Evolutionary conservation across 2,329 filamentous ascomycete species (phyloP).

Genomic region (Beauveria pseudobassiana): DNA sequence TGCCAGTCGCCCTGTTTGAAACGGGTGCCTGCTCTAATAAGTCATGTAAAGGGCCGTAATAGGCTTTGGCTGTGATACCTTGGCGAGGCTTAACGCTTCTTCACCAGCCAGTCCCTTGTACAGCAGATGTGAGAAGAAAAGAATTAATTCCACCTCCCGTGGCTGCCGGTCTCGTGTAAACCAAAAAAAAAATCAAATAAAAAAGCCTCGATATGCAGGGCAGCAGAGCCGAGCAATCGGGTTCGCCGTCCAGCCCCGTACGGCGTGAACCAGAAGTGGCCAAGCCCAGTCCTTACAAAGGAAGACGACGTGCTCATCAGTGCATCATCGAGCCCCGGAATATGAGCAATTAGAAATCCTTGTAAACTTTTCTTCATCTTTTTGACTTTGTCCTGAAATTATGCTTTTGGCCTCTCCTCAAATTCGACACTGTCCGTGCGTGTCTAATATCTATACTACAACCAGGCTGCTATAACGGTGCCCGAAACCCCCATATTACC

Average conservation of each 20-base stretch:
- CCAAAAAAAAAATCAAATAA: not conserved
- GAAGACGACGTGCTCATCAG: not conserved
- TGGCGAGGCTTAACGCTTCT: not conserved
- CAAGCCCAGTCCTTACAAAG: not conserved
- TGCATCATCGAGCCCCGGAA: not conserved
- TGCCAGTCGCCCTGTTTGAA: not conserved
- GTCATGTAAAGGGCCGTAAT: no score
- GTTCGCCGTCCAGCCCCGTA: not conserved
- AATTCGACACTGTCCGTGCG: not conserved
- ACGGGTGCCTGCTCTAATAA: no score
- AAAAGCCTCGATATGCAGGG: slow-evolving; percentile 2
- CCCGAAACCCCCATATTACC: not conserved
- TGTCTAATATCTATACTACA: not conserved
- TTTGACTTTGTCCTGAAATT: not conserved
- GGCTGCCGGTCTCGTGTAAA: not conserved
- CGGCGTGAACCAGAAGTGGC: not conserved
- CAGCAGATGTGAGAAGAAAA: not conserved
- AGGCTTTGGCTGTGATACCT: not conserved
- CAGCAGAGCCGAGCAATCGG: not conserved
- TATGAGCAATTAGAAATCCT: not conserved
- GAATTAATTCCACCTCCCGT: not conserved
- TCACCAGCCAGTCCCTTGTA: not conserved
- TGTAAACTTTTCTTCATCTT: not conserved
- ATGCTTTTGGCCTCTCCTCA: not conserved
- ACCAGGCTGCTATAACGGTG: not conserved